Conservation (phyloP, 2,329 filamentous ascomycete genomes). For the Orbilia javanica region DNA sequence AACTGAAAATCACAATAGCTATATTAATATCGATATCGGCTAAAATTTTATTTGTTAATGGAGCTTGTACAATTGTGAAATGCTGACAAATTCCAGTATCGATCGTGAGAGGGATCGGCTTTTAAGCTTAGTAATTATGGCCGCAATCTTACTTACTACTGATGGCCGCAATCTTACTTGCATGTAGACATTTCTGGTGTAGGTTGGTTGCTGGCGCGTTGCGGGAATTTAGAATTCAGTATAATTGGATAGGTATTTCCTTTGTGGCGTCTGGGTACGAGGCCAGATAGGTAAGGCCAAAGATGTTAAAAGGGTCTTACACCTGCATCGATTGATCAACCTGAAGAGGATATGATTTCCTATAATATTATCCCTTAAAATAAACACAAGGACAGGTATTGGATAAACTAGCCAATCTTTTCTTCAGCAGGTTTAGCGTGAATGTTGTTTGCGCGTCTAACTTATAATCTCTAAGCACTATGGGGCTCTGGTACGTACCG, state of each 20-base stretch:
- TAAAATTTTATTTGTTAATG: neutral
- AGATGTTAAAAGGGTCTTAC: too few species aligned
- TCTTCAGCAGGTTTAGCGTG: neutral
- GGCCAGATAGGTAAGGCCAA: too few species aligned
- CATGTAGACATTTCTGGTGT: conserved; percentile 2
- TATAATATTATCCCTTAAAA: neutral
- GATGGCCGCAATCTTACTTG: neutral
- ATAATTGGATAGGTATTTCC: too few species aligned
- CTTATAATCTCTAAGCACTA: neutral
- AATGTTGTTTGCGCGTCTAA: neutral
- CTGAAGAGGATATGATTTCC: neutral
- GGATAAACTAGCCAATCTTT: neutral
- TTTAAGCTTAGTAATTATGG: too few species aligned
- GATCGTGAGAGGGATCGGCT: neutral
- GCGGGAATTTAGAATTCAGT: neutral
- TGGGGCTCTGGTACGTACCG: too few species aligned
- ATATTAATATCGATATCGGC: neutral
- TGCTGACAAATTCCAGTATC: neutral
- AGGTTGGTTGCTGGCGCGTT: too few species aligned
- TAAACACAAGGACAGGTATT: neutral
- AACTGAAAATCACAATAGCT: neutral
- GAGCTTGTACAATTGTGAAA: neutral
- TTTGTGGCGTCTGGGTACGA: too few species aligned
- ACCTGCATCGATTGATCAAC: neutral
- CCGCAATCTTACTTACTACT: too few species aligned